Evolutionary conservation across 495 filamentous ascomycete species (phyloP).

Genomic region (Penicillium waksmanii): DNA sequence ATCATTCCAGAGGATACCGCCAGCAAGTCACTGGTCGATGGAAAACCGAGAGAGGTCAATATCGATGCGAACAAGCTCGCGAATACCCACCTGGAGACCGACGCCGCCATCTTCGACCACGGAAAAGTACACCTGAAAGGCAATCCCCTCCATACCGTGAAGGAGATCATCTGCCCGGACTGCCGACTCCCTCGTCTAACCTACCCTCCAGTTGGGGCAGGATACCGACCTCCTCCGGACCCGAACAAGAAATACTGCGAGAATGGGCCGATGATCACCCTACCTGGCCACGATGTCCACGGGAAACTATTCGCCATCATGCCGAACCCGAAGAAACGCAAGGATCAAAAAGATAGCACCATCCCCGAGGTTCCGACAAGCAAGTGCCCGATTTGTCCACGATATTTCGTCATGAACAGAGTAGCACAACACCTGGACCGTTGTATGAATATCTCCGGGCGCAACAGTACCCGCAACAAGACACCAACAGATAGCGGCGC

Average conservation of each 20-base stretch:
- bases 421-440: constrained; percentile 78
- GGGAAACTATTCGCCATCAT: constrained; percentile 74
- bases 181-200: constrained; percentile 67
- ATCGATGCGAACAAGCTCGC: constrained; percentile 45
- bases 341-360: constrained; percentile 34
- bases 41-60: constrained; percentile 38
- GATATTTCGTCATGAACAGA: constrained; percentile 62
- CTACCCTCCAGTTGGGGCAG: constrained; percentile 64
- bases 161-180: constrained; percentile 68
- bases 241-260: constrained; percentile 72
- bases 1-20: constrained; percentile 39
- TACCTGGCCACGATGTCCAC: constrained; percentile 79
- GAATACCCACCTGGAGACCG: constrained; percentile 61
- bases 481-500: constrained; percentile 43
- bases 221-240: constrained; percentile 60
- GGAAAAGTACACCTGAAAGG: constrained; percentile 73
- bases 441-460: constrained; percentile 75
- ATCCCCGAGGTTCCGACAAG: constrained; percentile 63
- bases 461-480: constrained; percentile 60
- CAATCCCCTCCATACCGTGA: constrained; percentile 73
- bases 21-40: constrained; percentile 36
- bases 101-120: constrained; percentile 72
- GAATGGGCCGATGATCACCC: constrained; percentile 71
- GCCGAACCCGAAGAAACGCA: constrained; percentile 60
- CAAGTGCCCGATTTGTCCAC: constrained; percentile 66